Conservation (phyloP, 306 rosid genomes). For the Lathyrus sativus region DNA sequence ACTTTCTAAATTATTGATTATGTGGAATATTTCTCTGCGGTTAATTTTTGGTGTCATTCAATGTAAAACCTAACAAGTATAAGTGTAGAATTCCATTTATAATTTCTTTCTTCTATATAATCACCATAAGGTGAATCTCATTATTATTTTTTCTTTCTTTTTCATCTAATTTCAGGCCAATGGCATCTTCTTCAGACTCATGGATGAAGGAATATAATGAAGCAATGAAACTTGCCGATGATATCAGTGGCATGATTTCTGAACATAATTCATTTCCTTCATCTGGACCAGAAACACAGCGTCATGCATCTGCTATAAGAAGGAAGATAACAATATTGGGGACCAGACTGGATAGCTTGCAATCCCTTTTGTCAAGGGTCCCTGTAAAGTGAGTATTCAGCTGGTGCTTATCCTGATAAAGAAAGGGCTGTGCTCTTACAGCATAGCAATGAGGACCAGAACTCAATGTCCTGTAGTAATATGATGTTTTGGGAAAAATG, state of each 20-base stretch:
- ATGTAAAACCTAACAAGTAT: slow-evolving; percentile 8
- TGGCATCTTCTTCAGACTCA: slow-evolving; percentile 89
- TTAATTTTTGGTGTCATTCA: neutral
- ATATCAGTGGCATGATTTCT: slow-evolving; percentile 87
- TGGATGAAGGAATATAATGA: slow-evolving; percentile 96
- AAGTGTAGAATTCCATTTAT: slow-evolving; percentile 11
- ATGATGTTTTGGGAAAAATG: slow-evolving; percentile 4
- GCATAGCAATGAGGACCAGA: slow-evolving; percentile 22
- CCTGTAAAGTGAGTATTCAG: slow-evolving; percentile 80
- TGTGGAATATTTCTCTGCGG: neutral
- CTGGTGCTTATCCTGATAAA: slow-evolving; percentile 14
- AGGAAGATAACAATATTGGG: slow-evolving; percentile 95
- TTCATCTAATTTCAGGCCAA: slow-evolving; percentile 46
- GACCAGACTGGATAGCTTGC: slow-evolving; percentile 95
- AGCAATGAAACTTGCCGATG: slow-evolving; percentile 86
- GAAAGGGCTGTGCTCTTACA: slow-evolving; percentile 15
- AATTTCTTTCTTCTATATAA: slow-evolving; percentile 12
- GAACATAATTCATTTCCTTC: slow-evolving; percentile 64
- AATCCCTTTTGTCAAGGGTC: slow-evolving; percentile 66
- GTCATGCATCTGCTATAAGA: slow-evolving; percentile 87
- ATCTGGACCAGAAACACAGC: slow-evolving; percentile 91
- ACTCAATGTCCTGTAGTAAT: slow-evolving; percentile 19
- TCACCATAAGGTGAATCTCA: slow-evolving; percentile 12
- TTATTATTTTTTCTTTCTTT: neutral
- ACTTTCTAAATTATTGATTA: slow-evolving; percentile 5